Evolutionary conservation across 164 flowering plant genomes (phyloP), one percentile per base, ranked within the genome.

Genomic region (Dillenia turbinata): DNA sequence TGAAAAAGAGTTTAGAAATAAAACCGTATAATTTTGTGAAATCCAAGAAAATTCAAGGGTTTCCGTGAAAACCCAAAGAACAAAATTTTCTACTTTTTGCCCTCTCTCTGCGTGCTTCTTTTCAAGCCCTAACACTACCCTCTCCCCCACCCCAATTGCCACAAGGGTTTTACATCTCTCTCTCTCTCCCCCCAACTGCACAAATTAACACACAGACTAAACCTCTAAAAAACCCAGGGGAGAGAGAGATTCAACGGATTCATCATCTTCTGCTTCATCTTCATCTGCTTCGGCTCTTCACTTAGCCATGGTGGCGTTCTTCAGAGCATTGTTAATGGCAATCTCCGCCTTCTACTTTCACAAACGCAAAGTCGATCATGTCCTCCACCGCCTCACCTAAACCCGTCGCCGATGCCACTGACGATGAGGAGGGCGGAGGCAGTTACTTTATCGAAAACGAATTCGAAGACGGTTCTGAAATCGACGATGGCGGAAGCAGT

Each of bases 261-360:
- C 54, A 16, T 22, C 33, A 9, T 19, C 49, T 33, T 60, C 63
- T 10, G 12, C 55, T n/a, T 52, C 49, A 15, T 43, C 66, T 24
- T 46, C 68, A 4, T 51, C 77, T 9, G 46, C 66, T 0, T 64
- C 81, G 46, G 56, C 83, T 16, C 48, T 78, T n/a, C 89, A 88
- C n/a, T 63, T 88, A 6, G 86, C 83, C 59, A 67, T 88, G 77
- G 94, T 90, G 54, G 90, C 94, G 0, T 58, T 88, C 1, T 66
- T 84, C 59, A 90, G 94, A 26, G 94, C 94, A 9, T 88, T 90
- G 3, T 48, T 85, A 0, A 76, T 85, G 85, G 87, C 89, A 7
- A 61, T 85, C 16, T 88, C 90, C 45, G 83, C 90, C 24, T 85
- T 79, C 66, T 88, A 64, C 78, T 71, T 88, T 45, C 89, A 85